Evolutionary conservation across 495 filamentous ascomycete genomes (phyloP).

Genomic region (Amphirosellinia nigrospora): DNA sequence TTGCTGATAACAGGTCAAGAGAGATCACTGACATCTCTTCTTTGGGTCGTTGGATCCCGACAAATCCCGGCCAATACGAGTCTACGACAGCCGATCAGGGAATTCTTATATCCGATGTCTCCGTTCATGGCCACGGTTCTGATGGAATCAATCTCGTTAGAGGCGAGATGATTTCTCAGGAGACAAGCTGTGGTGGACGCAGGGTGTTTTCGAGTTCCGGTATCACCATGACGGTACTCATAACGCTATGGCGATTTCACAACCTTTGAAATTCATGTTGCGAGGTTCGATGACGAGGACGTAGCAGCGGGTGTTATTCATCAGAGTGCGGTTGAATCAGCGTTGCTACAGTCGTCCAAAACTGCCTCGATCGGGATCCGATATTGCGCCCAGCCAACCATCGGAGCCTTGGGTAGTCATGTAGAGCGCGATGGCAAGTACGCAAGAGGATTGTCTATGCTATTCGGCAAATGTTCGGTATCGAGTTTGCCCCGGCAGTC

Average conservation of each 20-base stretch:
- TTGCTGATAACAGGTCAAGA: constrained; percentile 88
- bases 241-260: constrained; percentile 94
- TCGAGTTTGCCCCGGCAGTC: constrained; percentile 92
- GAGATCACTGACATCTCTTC: constrained; percentile 83
- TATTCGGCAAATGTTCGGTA: constrained; percentile 95
- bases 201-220: constrained; percentile 93
- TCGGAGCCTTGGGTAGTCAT: constrained; percentile 83
- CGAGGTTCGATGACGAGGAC: constrained; percentile 73
- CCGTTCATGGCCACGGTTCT: constrained; percentile 55
- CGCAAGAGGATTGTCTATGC: constrained; percentile 88
- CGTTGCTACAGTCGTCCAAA: constrained; percentile 80
- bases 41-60: constrained; percentile 89
- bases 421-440: constrained; percentile 89
- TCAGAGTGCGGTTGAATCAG: constrained; percentile 67
- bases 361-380: constrained; percentile 93
- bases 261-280: constrained; percentile 87
- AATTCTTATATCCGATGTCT: constrained; percentile 71
- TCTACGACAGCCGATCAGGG: constrained; percentile 77
- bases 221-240: constrained; percentile 96
- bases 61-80: constrained; percentile 76
- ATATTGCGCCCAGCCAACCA: constrained; percentile 81
- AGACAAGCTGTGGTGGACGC: constrained; percentile 96
- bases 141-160: constrained; percentile 57
- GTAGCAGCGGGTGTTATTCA: constrained; percentile 46
- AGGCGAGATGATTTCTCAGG: constrained; percentile 86